Conservation (phyloP, 2,329 filamentous ascomycete species). For the Helotiales sp. region DNA sequence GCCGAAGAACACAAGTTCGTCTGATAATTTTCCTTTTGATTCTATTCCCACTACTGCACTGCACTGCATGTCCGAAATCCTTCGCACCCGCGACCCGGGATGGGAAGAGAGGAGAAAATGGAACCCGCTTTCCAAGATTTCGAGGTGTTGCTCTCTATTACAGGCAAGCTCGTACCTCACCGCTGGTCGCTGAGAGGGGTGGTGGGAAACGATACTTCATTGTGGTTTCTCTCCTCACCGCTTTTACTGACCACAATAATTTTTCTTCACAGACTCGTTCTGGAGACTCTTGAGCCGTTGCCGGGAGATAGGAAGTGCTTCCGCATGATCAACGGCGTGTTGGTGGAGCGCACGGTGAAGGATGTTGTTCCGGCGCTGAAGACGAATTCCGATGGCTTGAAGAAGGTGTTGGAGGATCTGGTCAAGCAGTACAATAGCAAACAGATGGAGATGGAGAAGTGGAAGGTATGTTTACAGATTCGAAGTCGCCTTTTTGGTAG, state of each 20-base stretch:
- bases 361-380: constrained; percentile 90
- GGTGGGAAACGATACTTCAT: too few relatives aligned
- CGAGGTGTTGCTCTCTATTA: background rate
- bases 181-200: background rate
- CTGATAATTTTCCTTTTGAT: constrained; percentile 12
- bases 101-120: background rate
- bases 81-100: background rate
- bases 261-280: constrained; percentile 71
- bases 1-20: constrained; percentile 96
- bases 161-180: constrained; percentile 15
- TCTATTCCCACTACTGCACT: constrained; percentile 4
- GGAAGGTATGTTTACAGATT: constrained; percentile 76
- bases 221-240: too few relatives aligned
- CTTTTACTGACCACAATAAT: constrained; percentile 29
- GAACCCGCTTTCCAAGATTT: constrained; percentile 16
- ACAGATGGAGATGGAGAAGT: constrained; percentile 94
- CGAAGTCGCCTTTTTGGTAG: background rate
- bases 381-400: constrained; percentile 92
- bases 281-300: constrained; percentile 87
- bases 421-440: constrained; percentile 96
- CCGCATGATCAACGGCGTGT: constrained; percentile 95
- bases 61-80: too few relatives aligned
- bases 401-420: constrained; percentile 91
- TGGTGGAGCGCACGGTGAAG: constrained; percentile 91
- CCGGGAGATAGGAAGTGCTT: constrained; percentile 92